Base-by-base conservation (phyloP, 1,284 basidiomycete species). In the Puccinia horiana region DNA sequence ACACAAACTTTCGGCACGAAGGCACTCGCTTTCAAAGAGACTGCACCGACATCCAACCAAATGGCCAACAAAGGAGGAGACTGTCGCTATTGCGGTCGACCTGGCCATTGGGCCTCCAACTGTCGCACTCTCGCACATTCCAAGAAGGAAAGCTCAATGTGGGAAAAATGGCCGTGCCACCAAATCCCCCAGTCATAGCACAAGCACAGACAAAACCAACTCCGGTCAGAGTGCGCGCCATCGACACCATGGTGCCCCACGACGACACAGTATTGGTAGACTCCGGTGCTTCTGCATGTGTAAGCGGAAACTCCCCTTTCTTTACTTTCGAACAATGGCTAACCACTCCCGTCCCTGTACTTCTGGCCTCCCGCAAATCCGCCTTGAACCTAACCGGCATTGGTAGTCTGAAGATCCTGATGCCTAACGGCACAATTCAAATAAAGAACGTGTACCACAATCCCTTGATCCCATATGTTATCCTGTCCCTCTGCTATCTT, bases 281-380 rank as follows among this genome's bases (percentile, higher is more conserved):
- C 29, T 74, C 72, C 0, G 72, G 72, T 1, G 72, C 47, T 1
- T 74, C 72, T 2, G 72, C 72, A 35, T 56, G 52, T 54, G 49
- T 74, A 40, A 74, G 72, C 49, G 72, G 72, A 4, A 23, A 52
- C 16, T 74, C 72, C 1, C 49, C 49, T 0, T 74, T 74, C 32
- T 56, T 74, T 26, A 37, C 29, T 37, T 18, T 54, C 11, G 52
- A 37, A 35, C 20, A 29, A 0, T 14, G 5, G 35, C 72, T 74
- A 11, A 37, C 72, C n/a, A 37, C 37, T 0, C 72, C 72, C 5
- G 23, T 74, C 18, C 49, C 52, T 8, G 47, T 74, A 5, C 3
- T 52, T 0, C 26, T 74, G 8, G 49, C 49, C 2, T 74, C 72
- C 0, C 32, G 47, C 18, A 56, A 56, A 52, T 23, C 42, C 11